phyloP scores from a whole-genome alignment of 1,284 basidiomycete species.

The Ganoderma meredithae region DNA sequence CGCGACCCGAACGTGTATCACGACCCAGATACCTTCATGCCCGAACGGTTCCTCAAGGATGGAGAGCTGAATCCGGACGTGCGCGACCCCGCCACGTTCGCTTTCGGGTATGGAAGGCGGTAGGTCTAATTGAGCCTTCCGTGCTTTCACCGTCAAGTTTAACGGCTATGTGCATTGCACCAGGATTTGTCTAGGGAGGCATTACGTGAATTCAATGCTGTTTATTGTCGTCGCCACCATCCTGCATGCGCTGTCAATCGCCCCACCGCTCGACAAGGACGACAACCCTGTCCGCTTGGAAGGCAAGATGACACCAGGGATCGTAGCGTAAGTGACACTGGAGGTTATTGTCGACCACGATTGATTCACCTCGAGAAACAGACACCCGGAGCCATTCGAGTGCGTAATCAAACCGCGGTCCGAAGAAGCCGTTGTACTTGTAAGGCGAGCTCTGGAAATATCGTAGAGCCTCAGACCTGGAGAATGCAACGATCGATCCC shows the following conservation, averaged over 20 bases:
- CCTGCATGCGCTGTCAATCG: slow-evolving; percentile 19
- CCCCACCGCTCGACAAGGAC: slow-evolving; percentile 9
- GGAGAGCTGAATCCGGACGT: slow-evolving; percentile 41
- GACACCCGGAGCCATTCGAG: slow-evolving; percentile 17
- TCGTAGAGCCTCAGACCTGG: not conserved
- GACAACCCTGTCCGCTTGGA: slow-evolving; percentile 6
- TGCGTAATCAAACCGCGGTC: slow-evolving; percentile 19
- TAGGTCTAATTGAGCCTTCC: slow-evolving; percentile 20
- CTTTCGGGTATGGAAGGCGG: slow-evolving; percentile 48
- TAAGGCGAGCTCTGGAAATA: not conserved
- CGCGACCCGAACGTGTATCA: slow-evolving; percentile 41
- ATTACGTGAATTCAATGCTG: slow-evolving; percentile 20
- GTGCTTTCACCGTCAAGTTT: too few species aligned
- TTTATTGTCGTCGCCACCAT: slow-evolving; percentile 18
- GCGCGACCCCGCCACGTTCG: slow-evolving; percentile 39
- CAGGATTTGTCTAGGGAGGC: slow-evolving; percentile 25
- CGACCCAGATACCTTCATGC: slow-evolving; percentile 45
- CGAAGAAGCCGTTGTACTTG: not conserved
- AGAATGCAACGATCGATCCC: not conserved
- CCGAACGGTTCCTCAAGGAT: slow-evolving; percentile 45
- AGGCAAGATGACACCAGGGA: slow-evolving; percentile 17
- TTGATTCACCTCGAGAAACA: not conserved
- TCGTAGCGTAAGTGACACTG: slow-evolving; percentile 14
- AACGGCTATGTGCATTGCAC: not conserved
- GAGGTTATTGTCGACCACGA: not conserved